Conservation (phyloP, 768 basidiomycete species). For the Gloeopeniophorella convolvens region DNA sequence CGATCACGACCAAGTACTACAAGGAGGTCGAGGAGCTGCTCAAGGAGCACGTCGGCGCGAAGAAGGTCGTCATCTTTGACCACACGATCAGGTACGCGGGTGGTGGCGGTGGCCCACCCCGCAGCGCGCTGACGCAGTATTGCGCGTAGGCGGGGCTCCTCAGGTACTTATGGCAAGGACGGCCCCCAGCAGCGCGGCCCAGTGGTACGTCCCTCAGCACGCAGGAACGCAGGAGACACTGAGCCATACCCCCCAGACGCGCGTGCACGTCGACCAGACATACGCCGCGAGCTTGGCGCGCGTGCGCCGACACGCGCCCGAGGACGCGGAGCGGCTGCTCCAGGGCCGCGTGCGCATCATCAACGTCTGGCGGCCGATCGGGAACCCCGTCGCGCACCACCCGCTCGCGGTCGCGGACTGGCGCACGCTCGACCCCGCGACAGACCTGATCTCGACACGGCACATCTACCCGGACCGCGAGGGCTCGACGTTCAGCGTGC, state of each 20-base stretch:
- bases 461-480: slow-evolving; percentile 31
- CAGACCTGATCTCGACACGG: slow-evolving; percentile 34
- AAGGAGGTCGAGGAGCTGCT: slow-evolving; percentile 36
- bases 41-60: slow-evolving; percentile 34
- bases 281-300: slow-evolving; percentile 31
- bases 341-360: slow-evolving; percentile 38
- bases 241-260: slow-evolving; percentile 24
- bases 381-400: slow-evolving; percentile 32
- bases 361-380: slow-evolving; percentile 43
- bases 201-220: slow-evolving; percentile 27
- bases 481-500: slow-evolving; percentile 29
- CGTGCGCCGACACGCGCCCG: slow-evolving; percentile 33
- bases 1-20: slow-evolving; percentile 35
- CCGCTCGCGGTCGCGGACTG: slow-evolving; percentile 40
- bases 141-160: too few relatives aligned
- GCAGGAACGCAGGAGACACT: neutral
- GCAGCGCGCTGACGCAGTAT: neutral
- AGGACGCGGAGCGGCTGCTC: slow-evolving; percentile 37
- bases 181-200: slow-evolving; percentile 25
- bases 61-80: slow-evolving; percentile 39
- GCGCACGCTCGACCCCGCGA: slow-evolving; percentile 30
- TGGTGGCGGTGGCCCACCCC: neutral
- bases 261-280: slow-evolving; percentile 43
- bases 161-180: neutral
- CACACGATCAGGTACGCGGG: slow-evolving; percentile 36